Percentiles rank a stretch among this genome's conserved stretches.
Conservation (phyloP, 2,329 filamentous ascomycete genomes). For the Biscogniauxia sp. region DNA sequence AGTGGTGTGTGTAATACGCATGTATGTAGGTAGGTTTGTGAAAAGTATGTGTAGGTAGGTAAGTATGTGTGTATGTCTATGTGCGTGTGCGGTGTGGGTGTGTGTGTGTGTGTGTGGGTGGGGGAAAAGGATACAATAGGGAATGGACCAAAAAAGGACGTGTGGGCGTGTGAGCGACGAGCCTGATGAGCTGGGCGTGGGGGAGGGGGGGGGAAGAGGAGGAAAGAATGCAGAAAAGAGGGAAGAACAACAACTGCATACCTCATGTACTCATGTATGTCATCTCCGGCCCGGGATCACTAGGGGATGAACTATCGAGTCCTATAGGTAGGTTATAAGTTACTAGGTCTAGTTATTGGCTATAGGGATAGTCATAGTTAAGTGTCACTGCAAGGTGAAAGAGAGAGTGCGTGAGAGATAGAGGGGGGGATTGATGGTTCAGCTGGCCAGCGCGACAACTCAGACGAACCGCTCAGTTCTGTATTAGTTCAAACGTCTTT, state of each 20-base stretch:
- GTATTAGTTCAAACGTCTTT: not conserved
- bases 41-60: too few relatives aligned
- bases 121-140: not conserved
- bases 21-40: not conserved
- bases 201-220: not conserved
- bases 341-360: not conserved
- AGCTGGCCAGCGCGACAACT: not conserved
- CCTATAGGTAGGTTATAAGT: not conserved
- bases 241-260: not conserved
- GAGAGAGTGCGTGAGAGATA: slow-evolving; percentile 1
- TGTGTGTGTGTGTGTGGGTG: not conserved
- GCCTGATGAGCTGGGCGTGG: not conserved
- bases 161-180: not conserved
- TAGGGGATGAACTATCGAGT: not conserved
- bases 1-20: not conserved
- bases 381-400: not conserved
- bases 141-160: not conserved
- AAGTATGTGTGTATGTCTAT: not conserved
- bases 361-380: not conserved
- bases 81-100: not conserved
- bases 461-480: not conserved
- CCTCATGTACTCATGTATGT: not conserved
- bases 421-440: not conserved
- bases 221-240: not conserved
- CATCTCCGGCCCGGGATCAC: not conserved